Percentiles rank a stretch among this genome's conserved stretches.
Evolutionary conservation across 805 yeast species (phyloP).

Genomic region (Lipomyces starkeyi): DNA sequence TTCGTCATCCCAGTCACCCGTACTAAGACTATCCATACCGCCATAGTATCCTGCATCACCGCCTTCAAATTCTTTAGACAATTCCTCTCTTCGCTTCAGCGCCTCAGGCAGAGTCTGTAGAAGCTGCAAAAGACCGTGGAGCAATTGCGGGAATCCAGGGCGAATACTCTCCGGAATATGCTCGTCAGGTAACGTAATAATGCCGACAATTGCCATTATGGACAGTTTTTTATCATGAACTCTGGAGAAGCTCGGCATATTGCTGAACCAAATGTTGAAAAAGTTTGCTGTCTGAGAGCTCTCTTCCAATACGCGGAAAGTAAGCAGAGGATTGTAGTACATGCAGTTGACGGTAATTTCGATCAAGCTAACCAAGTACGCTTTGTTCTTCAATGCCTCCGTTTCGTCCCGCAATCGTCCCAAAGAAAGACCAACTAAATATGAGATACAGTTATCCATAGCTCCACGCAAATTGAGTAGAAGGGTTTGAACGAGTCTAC

Average conservation of each 20-base stretch:
- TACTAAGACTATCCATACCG: conserved; percentile 40
- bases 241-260: conserved; percentile 61
- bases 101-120: conserved; percentile 75
- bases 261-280: conserved; percentile 69
- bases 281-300: conserved; percentile 55
- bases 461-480: conserved; percentile 61
- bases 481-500: conserved; percentile 69
- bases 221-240: conserved; percentile 84
- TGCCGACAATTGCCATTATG: conserved; percentile 65
- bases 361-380: conserved; percentile 57
- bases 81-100: conserved; percentile 64
- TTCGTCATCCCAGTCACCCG: conserved; percentile 43
- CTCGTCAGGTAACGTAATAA: conserved; percentile 49
- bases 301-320: conserved; percentile 59
- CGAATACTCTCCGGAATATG: conserved; percentile 45
- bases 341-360: conserved; percentile 70
- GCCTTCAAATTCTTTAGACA: conserved; percentile 60
- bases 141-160: conserved; percentile 52
- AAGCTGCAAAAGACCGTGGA: conserved; percentile 57
- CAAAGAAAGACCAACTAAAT: conserved; percentile 54
- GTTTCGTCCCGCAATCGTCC: conserved; percentile 47
- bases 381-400: conserved; percentile 47
- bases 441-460: conserved; percentile 55
- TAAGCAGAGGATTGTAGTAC: conserved; percentile 61
- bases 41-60: conserved; percentile 41